Conservation (phyloP, 2,329 filamentous ascomycete genomes). For the Nigrospora osmanthi region DNA sequence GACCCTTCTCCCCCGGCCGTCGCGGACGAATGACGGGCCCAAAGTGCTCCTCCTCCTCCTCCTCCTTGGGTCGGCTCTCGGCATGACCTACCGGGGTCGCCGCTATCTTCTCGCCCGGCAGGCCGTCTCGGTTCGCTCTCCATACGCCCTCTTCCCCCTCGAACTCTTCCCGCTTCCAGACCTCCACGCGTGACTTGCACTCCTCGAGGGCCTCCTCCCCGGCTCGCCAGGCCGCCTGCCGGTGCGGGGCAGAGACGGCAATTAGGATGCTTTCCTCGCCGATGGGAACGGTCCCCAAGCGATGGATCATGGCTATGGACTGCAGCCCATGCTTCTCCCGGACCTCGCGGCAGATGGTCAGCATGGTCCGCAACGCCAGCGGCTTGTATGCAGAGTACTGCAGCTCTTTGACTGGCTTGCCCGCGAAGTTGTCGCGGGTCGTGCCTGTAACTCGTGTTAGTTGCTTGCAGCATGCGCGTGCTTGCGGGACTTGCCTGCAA, state of each 20-base stretch:
- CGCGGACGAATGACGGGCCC: constrained; percentile 4
- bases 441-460: constrained; percentile 45
- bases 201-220: constrained; percentile 84
- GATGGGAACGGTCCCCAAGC: constrained; percentile 77
- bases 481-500: constrained; percentile 48
- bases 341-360: constrained; percentile 52
- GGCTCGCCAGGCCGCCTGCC: constrained; percentile 77
- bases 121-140: constrained; percentile 79
- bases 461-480: neutral
- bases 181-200: constrained; percentile 81
- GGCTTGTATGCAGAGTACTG: constrained; percentile 69
- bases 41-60: neutral
- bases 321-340: constrained; percentile 55
- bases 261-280: constrained; percentile 92
- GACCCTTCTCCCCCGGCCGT: constrained; percentile 2
- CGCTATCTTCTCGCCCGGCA: constrained; percentile 41
- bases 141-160: constrained; percentile 70
- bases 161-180: constrained; percentile 94
- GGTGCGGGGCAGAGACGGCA: constrained; percentile 75
- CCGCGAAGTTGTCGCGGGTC: constrained; percentile 67
- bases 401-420: constrained; percentile 65
- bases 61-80: neutral
- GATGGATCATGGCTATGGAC: constrained; percentile 74
- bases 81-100: constrained; percentile 3
- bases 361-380: constrained; percentile 62